Base-by-base conservation (phyloP, 257 asterid genomes). In the Solanum boliviense region DNA sequence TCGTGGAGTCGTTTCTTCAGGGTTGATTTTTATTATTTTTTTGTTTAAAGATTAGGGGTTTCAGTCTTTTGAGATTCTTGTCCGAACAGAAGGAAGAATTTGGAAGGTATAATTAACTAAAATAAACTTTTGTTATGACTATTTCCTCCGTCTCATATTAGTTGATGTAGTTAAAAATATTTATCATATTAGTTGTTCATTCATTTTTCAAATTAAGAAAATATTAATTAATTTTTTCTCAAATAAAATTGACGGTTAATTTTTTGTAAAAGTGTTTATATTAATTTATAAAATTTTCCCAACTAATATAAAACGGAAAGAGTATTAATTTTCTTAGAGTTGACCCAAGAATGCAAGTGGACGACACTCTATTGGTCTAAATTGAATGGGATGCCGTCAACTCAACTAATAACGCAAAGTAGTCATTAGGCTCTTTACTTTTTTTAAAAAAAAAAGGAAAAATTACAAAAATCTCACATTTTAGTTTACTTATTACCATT, bases 1-100 rank as follows among this genome's bases (percentile, higher is more conserved):
- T 91, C 90, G 90, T 87, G 92, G 90, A 84, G 88, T 88, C 41
- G 67, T 44, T 18, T 46, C 16, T 81, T 79, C 16, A 25, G 67
- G 85, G 7, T 46, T 35, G 78, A 8, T 35, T 10, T 74, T 34
- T 34, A 13, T 35, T 20, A 0, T 5, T 73, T 73, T 5, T 31
- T 8, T 16, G 16, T 27, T 3, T 13, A 23, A 23, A 52, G 31
- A 65, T 65, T 25, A 7, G 6, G 79, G 23, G 67, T 58, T 58
- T 58, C 67, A 58, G 67, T 21, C 12, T 58, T 58, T 58, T 7
- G 12, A 58, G 67, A 58, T 58, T 21, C 67, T 58, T 7, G 25
- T 58, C 67, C 67, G 67, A 58, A 7, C 25, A 20, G 12, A 21
- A 58, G 27, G 67, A 58, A 58, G 67, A 58, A 21, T 6, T 58